Conservation (phyloP, 1,284 basidiomycete genomes). For the Coniophora puteana region DNA sequence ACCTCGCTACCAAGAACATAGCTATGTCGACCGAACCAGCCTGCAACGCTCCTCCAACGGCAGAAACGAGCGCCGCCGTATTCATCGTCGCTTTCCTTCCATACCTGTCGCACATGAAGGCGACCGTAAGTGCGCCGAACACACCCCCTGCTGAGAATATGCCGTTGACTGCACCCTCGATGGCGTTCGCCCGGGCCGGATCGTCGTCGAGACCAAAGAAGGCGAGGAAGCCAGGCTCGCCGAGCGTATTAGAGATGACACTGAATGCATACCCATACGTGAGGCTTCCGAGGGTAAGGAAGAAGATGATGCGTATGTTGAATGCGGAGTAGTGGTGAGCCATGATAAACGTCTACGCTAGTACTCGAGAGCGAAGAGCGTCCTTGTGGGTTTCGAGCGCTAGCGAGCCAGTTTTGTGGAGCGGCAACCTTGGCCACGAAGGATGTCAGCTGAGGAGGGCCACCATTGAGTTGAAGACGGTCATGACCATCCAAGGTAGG, state of each 20-base stretch:
- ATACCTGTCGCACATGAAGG: background rate
- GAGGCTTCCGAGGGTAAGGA: slow-evolving; percentile 13
- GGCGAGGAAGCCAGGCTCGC: slow-evolving; percentile 11
- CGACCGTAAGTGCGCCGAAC: background rate
- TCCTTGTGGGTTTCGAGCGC: no score
- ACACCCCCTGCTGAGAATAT: slow-evolving; percentile 2
- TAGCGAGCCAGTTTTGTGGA: no score
- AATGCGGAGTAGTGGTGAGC: slow-evolving; percentile 9
- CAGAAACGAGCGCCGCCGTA: slow-evolving; percentile 1
- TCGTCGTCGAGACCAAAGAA: slow-evolving; percentile 10
- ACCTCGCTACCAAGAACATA: slow-evolving; percentile 10
- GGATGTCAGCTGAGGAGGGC: no score
- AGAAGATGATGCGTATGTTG: slow-evolving; percentile 10
- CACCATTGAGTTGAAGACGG: no score
- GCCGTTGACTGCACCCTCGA: slow-evolving; percentile 4
- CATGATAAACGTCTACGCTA: no score
- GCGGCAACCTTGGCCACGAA: no score
- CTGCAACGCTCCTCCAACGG: background rate
- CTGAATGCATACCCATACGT: slow-evolving; percentile 14
- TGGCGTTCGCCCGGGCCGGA: slow-evolving; percentile 5
- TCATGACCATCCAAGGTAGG: no score
- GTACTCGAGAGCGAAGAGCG: no score
- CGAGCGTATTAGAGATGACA: slow-evolving; percentile 13
- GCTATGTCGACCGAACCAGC: slow-evolving; percentile 6
- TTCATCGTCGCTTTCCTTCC: slow-evolving; percentile 8